phyloP scores from a whole-genome alignment of 441 rosid genomes.

The Populus hybrid region DNA sequence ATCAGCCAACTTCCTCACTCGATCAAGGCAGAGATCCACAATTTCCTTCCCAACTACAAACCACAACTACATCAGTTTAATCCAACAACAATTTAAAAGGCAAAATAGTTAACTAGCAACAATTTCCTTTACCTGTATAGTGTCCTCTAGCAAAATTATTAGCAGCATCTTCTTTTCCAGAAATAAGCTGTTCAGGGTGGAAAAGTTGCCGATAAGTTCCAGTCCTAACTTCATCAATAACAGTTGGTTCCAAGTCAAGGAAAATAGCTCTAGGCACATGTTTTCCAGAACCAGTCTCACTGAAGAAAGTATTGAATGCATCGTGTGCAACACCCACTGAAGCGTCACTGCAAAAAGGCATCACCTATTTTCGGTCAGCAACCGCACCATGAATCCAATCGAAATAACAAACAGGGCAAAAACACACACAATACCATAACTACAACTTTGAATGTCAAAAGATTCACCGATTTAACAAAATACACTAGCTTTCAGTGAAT shows the following conservation, averaged over 20 bases:
- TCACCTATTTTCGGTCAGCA: too few species aligned
- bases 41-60: too few species aligned
- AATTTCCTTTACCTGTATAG: too few species aligned
- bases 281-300: slow-evolving; percentile 89
- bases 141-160: too few species aligned
- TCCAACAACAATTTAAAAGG: too few species aligned
- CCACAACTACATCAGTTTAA: too few species aligned
- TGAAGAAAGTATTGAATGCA: slow-evolving; percentile 93
- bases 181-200: slow-evolving; percentile 53
- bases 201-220: too few species aligned
- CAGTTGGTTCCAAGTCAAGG: slow-evolving; percentile 88
- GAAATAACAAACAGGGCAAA: background rate
- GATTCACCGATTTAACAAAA: background rate
- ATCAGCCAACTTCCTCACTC: too few species aligned
- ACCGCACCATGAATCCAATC: background rate
- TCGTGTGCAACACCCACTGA: slow-evolving; percentile 66
- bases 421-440: background rate
- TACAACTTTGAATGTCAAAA: background rate
- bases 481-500: background rate
- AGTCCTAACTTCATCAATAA: slow-evolving; percentile 76
- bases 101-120: too few species aligned
- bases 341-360: slow-evolving; percentile 49
- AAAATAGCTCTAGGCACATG: slow-evolving; percentile 92
- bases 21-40: too few species aligned
- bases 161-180: slow-evolving; percentile 95